Evolutionary conservation across 1,139 yeast species (phyloP), one percentile per base, ranked within the genome.

Genomic region (Yamadazyma dendronema): DNA sequence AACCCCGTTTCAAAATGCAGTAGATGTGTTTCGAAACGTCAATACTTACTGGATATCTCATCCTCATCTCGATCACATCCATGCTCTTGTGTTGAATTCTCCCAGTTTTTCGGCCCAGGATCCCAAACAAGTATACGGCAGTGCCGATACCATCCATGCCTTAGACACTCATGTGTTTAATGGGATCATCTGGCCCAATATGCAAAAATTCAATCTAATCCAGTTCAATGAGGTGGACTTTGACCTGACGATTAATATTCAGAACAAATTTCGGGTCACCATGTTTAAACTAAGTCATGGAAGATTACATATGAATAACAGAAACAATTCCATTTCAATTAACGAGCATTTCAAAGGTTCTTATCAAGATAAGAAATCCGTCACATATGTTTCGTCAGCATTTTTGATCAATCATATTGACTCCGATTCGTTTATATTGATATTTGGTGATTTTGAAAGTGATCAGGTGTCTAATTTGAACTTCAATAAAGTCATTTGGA

Each of bases 361-460:
- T 13, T 30, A 34, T 25, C 34, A 32, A n/a, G 33, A 40, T 33
- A 14, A 31, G 26, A 30, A 43, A 28, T 37, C 48, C 9, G 33
- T 35, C 30, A 42, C 43, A 26, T 70, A 69, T 43, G 43, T 52
- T 23, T 61, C 70, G 14, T 73, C 83, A 14, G 80, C 83, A 9
- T 83, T 67, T 52, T 59, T 81, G 17, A 56, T 83, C 24, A 51
- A 62, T n/a, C 64, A 74, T 52, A 41, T 48, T 3, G 28, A 38
- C 0, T 49, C 63, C 1, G 48, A 57, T 11, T 48, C 64, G n/a
- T 59, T 62, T 23, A 36, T 86, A 4, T 56, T 85, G 13, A 59
- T 84, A 4, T 87, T 86, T 68, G 96, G 96, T 1, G 96, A 87
- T 55, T 79, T 86, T 36, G 95, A 87, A 55, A 74, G 86, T 31